Percentiles rank a stretch among this genome's conserved stretches.
These are phyloP conservation scores for Hanseniaspora mollemarum DNA, from an alignment of 805 yeast species.

Conservation along the genomic window DNA sequence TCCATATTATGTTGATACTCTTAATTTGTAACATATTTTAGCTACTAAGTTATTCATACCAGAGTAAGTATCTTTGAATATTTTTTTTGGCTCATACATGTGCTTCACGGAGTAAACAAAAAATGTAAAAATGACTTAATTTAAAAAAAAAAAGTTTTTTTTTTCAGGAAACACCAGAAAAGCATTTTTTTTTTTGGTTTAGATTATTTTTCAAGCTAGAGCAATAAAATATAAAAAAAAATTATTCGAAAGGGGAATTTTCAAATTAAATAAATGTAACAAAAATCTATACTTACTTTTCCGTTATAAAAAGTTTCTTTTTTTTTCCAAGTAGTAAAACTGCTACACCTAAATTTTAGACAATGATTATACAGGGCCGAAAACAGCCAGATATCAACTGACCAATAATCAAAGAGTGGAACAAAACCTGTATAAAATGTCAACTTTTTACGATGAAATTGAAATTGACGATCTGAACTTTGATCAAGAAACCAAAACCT, in stretches of 20 bases:
- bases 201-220: too few species aligned
- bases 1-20: background rate
- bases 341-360: background rate
- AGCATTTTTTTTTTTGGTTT: background rate
- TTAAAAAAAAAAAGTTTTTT: background rate
- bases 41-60: too few species aligned
- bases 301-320: background rate
- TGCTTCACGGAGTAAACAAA: too few species aligned
- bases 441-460: constrained; percentile 75
- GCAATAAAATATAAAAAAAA: background rate
- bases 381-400: background rate
- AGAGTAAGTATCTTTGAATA: too few species aligned
- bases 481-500: constrained; percentile 68
- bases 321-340: too few species aligned
- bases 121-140: background rate
- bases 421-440: too few species aligned
- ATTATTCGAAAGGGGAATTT: too few species aligned
- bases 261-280: background rate
- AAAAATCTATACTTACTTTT: background rate
- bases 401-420: background rate
- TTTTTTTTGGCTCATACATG: too few species aligned
- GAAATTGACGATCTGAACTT: constrained; percentile 95
- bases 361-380: background rate
- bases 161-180: background rate
- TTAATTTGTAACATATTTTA: background rate